A percentile compares a stretch with the other conserved stretches of the same genome.
Conservation (phyloP, 1,284 basidiomycete genomes). For the Rhodotorula sp. region DNA sequence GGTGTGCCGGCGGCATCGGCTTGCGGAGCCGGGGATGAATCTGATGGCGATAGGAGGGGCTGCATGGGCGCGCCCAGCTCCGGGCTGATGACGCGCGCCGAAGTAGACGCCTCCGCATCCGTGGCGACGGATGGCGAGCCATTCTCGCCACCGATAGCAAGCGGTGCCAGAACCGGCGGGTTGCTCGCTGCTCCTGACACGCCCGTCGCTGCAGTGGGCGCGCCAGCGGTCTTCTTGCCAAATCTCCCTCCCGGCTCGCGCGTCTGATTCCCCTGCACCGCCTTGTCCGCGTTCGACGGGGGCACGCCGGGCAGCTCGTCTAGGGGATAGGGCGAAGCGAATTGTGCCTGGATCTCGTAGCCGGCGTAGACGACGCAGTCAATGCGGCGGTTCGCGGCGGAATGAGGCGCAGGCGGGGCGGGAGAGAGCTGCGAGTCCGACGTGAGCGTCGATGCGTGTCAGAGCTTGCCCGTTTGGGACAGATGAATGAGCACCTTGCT, state of each 20-base stretch:
- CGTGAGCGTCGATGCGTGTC: too few relatives aligned
- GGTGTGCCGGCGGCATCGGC: too few relatives aligned
- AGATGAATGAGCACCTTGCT: background rate
- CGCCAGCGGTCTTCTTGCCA: background rate
- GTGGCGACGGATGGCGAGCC: background rate
- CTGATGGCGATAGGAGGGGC: background rate
- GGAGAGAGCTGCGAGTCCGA: background rate
- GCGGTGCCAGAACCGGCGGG: too few relatives aligned
- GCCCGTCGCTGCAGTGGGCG: background rate
- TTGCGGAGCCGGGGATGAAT: too few relatives aligned
- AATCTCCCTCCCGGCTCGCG: constrained; percentile 3
- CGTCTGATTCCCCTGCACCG: background rate
- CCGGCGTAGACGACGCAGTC: constrained; percentile 34
- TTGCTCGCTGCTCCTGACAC: background rate
- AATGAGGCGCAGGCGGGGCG: background rate
- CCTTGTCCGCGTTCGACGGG: background rate
- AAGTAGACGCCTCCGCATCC: background rate
- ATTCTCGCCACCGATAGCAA: background rate
- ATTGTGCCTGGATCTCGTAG: constrained; percentile 41
- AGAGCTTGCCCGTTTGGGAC: too few relatives aligned
- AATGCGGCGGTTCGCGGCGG: constrained; percentile 10
- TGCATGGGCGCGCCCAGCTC: background rate
- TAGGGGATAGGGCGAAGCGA: constrained; percentile 41
- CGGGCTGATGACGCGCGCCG: background rate
- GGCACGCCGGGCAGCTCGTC: constrained; percentile 30